Conservation (phyloP, 306 rosid species). For the Parietaria judaica region DNA sequence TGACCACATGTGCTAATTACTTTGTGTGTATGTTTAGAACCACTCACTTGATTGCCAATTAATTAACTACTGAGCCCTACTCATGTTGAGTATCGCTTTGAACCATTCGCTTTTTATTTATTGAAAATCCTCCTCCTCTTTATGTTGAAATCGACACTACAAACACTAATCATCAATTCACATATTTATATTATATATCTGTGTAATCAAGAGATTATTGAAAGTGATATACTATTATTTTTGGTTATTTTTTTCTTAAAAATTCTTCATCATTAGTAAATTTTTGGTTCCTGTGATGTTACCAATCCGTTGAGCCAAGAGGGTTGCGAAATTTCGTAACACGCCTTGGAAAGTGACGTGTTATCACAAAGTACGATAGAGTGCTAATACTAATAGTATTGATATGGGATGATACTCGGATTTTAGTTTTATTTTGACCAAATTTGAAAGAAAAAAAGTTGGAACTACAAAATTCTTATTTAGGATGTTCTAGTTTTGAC, state of each 20-base stretch:
- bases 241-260: background rate
- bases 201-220: background rate
- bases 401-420: too few relatives aligned
- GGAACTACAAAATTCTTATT: too few relatives aligned
- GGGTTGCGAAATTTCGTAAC: too few relatives aligned
- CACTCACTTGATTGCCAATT: slow-evolving; percentile 6
- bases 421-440: too few relatives aligned
- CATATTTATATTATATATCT: background rate
- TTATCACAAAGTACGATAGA: too few relatives aligned
- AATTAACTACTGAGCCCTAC: slow-evolving; percentile 15
- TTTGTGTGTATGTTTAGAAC: slow-evolving; percentile 1
- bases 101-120: background rate
- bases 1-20: slow-evolving; percentile 12
- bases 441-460: too few relatives aligned
- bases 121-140: background rate
- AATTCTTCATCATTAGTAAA: background rate
- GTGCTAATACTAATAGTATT: too few relatives aligned
- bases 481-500: too few relatives aligned
- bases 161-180: background rate
- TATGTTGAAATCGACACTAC: background rate
- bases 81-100: slow-evolving; percentile 7
- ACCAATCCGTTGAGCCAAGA: too few relatives aligned
- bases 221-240: background rate
- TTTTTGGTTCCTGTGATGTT: too few relatives aligned
- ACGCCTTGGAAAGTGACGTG: too few relatives aligned